A percentile compares a stretch with the other conserved stretches of the same genome.
These are phyloP conservation scores for Starmerella stigmatis DNA, from an alignment of 805 yeast genomes.

Conservation along the genomic window DNA sequence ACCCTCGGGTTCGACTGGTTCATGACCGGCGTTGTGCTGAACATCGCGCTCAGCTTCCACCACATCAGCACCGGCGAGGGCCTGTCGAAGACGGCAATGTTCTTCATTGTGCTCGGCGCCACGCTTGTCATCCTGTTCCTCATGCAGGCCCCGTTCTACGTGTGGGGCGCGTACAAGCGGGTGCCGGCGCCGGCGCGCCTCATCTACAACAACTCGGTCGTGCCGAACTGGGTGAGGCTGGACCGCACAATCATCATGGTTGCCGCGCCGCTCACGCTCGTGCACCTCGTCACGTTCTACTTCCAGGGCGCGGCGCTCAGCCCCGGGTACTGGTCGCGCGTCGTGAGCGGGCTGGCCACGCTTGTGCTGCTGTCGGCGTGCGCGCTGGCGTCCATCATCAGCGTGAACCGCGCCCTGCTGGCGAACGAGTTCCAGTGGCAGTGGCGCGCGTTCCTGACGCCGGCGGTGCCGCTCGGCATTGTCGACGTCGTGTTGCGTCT, in stretches of 20 bases:
- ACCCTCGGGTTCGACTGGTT: constrained; percentile 15
- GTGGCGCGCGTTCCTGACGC: constrained; percentile 28
- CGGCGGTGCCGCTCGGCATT: constrained; percentile 24
- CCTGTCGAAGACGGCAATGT: background rate
- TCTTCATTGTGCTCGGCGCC: constrained; percentile 5
- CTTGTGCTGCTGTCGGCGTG: constrained; percentile 21
- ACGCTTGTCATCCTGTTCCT: constrained; percentile 10
- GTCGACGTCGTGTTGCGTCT: constrained; percentile 10
- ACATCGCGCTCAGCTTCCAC: constrained; percentile 7
- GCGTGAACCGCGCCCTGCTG: constrained; percentile 26
- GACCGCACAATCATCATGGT: constrained; percentile 25
- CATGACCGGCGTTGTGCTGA: constrained; percentile 17
- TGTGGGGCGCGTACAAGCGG: constrained; percentile 20
- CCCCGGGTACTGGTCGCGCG: constrained; percentile 16
- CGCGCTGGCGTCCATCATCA: constrained; percentile 24
- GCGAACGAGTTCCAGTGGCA: constrained; percentile 28
- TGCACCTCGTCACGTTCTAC: constrained; percentile 14
- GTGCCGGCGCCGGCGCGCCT: constrained; percentile 25
- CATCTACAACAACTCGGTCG: constrained; percentile 24
- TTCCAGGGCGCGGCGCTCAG: constrained; percentile 9
- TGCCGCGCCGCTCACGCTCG: constrained; percentile 19
- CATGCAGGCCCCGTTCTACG: constrained; percentile 23
- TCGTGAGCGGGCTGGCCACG: constrained; percentile 17
- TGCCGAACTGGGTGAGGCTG: constrained; percentile 26
- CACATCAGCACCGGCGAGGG: background rate